These are phyloP conservation scores for Fraxinus americana DNA, from an alignment of 257 asterid species.

Conservation along the genomic window DNA sequence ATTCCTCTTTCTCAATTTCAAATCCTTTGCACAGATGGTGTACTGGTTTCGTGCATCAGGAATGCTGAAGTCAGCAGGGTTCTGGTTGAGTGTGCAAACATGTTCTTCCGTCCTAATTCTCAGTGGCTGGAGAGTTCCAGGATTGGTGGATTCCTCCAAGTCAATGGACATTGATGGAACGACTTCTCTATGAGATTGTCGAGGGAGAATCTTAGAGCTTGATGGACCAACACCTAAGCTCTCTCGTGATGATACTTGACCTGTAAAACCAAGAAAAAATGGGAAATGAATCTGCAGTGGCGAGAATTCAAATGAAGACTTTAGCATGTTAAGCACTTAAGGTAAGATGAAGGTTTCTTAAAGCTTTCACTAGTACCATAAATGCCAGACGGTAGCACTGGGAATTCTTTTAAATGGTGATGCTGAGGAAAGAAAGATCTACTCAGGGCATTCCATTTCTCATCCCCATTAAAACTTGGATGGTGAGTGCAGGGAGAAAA, in stretches of 20 bases:
- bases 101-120: constrained; percentile 21
- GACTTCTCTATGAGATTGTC: constrained; percentile 14
- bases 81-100: constrained; percentile 52
- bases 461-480: constrained; percentile 44
- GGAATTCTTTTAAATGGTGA: constrained; percentile 33
- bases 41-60: constrained; percentile 51
- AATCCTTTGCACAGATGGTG: constrained; percentile 47
- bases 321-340: constrained; percentile 34
- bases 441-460: constrained; percentile 35
- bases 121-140: constrained; percentile 9
- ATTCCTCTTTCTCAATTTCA: constrained; percentile 33
- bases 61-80: constrained; percentile 74
- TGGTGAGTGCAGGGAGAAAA: constrained; percentile 49
- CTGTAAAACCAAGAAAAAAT: constrained; percentile 19
- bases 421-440: constrained; percentile 39
- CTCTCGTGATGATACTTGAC: constrained; percentile 27
- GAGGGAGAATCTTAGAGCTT: not conserved
- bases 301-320: constrained; percentile 1
- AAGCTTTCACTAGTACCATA: constrained; percentile 40
- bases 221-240: constrained; percentile 17
- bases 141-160: constrained; percentile 21
- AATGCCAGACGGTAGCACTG: constrained; percentile 29
- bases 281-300: not conserved
- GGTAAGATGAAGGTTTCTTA: constrained; percentile 29
- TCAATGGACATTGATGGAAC: constrained; percentile 19